Evolutionary conservation across 192 early-diverging fungal species (phyloP).

Genomic region (Podila minutissima): DNA sequence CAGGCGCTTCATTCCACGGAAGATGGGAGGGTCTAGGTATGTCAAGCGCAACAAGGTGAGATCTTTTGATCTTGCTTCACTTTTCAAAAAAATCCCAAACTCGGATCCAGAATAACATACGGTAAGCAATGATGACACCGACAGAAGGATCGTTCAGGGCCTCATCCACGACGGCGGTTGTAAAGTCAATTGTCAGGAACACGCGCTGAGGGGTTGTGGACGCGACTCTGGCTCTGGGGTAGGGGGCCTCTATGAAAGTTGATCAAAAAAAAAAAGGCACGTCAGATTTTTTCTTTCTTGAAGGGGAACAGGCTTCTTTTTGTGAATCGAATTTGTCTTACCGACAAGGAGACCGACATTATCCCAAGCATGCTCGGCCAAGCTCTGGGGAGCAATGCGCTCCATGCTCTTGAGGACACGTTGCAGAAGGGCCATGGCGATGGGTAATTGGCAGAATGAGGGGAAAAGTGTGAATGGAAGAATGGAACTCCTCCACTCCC

Average conservation of each 20-base stretch:
- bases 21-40: slow-evolving; percentile 82
- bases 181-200: slow-evolving; percentile 94
- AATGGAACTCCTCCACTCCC: neutral
- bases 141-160: slow-evolving; percentile 77
- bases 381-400: slow-evolving; percentile 83
- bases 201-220: slow-evolving; percentile 69
- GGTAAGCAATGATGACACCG: slow-evolving; percentile 93
- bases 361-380: slow-evolving; percentile 89
- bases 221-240: slow-evolving; percentile 62
- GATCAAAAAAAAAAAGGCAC: neutral
- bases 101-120: slow-evolving; percentile 5
- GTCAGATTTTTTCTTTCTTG: neutral
- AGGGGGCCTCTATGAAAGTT: slow-evolving; percentile 75
- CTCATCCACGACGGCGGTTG: slow-evolving; percentile 78
- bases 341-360: slow-evolving; percentile 91
- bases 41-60: neutral
- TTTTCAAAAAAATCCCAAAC: neutral
- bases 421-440: slow-evolving; percentile 62
- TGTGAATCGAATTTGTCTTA: slow-evolving; percentile 17
- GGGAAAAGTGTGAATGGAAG: neutral
- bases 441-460: too few species aligned
- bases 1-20: slow-evolving; percentile 83
- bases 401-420: slow-evolving; percentile 76
- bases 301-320: slow-evolving; percentile 3
- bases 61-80: neutral